phyloP scores from a whole-genome alignment of 2,329 filamentous ascomycete genomes.

The Claviceps sp. region DNA sequence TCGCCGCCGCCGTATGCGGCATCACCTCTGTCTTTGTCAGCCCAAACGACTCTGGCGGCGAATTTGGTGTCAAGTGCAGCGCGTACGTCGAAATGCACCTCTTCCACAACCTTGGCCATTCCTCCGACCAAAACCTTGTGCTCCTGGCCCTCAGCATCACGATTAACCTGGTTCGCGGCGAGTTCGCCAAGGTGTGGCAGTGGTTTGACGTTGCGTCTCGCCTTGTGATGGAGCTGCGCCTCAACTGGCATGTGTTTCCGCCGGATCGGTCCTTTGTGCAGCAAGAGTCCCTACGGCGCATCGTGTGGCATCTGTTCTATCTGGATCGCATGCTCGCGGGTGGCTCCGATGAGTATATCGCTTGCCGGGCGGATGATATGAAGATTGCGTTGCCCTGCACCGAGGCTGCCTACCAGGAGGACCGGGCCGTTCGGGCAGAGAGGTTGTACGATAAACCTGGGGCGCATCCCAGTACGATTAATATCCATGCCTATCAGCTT shows the following conservation, averaged over 20 bases:
- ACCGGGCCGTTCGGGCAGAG: slow-evolving; percentile 17
- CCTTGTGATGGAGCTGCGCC: slow-evolving; percentile 24
- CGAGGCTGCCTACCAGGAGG: slow-evolving; percentile 20
- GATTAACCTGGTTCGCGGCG: slow-evolving; percentile 23
- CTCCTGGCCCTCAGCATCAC: slow-evolving; percentile 22
- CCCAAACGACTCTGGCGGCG: slow-evolving; percentile 18
- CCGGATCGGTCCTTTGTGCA: slow-evolving; percentile 18
- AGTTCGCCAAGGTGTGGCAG: slow-evolving; percentile 27
- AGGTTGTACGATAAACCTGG: slow-evolving; percentile 18
- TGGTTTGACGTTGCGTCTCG: slow-evolving; percentile 23
- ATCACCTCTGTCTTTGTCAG: slow-evolving; percentile 24
- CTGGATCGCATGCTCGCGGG: slow-evolving; percentile 25
- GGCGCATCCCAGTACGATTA: slow-evolving; percentile 13
- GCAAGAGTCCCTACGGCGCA: slow-evolving; percentile 23
- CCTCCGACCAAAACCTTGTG: slow-evolving; percentile 20
- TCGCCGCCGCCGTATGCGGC: slow-evolving; percentile 26
- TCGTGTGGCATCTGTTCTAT: slow-evolving; percentile 26
- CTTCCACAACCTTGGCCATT: slow-evolving; percentile 25
- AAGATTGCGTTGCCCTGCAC: slow-evolving; percentile 23
- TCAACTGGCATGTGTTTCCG: slow-evolving; percentile 24
- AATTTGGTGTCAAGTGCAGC: slow-evolving; percentile 24
- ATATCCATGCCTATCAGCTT: slow-evolving; percentile 22
- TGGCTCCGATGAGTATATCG: slow-evolving; percentile 27
- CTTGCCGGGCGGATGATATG: slow-evolving; percentile 23
- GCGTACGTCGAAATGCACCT: slow-evolving; percentile 26